These are phyloP conservation scores for Nicotiana attenuata DNA, from an alignment of 257 asterid genomes.

Conservation along the genomic window DNA sequence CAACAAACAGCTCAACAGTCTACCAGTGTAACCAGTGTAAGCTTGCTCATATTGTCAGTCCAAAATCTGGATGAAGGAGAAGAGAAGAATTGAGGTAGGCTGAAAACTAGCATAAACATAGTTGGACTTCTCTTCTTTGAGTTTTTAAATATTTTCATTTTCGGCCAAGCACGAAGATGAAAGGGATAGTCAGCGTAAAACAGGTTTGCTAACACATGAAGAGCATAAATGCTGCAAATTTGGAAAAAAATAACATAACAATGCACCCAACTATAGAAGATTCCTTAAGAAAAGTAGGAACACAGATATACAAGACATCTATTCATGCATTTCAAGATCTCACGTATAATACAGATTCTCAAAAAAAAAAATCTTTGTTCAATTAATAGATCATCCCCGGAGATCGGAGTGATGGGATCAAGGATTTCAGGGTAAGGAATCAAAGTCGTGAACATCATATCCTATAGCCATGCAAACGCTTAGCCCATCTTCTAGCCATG, in stretches of 20 bases:
- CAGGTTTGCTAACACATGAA: not conserved
- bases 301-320: not conserved
- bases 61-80: too few species aligned
- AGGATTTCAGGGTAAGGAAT: slow-evolving; percentile 7
- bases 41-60: too few species aligned
- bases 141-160: not conserved
- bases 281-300: not conserved
- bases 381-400: not conserved
- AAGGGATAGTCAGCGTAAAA: not conserved
- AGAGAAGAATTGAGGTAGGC: too few species aligned
- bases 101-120: not conserved
- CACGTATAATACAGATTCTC: not conserved
- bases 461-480: slow-evolving; percentile 81
- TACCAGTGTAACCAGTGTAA: too few species aligned
- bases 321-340: not conserved
- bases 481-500: slow-evolving; percentile 99
- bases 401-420: not conserved
- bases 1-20: too few species aligned
- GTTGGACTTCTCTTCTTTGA: not conserved
- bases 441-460: slow-evolving; percentile 17
- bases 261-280: not conserved
- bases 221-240: not conserved
- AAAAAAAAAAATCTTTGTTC: not conserved
- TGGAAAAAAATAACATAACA: not conserved
- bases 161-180: not conserved